Base-by-base conservation (phyloP, 371 early-diverging fungal species). In the Spraguea lophii region DNA sequence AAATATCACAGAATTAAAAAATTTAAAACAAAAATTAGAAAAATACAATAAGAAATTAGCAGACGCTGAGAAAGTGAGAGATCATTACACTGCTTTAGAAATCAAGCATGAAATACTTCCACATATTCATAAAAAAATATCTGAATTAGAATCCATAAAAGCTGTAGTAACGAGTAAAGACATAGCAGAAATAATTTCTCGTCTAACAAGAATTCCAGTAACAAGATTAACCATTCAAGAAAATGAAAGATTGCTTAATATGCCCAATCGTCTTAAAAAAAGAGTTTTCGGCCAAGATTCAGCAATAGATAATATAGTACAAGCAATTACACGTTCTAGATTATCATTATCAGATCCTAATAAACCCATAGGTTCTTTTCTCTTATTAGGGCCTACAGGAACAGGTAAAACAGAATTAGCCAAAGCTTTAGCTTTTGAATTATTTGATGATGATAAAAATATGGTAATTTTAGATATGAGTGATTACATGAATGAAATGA, bases 371-470 rank as follows among this genome's bases (percentile, higher is more conserved):
- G 89, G 84, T 1, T 79, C 81, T 12, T 86, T 88, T 61, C 70
- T 88, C 67, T 85, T 88, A 74, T 70, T 85, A 16, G 89, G 88
- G 26, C 85, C 85, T 16, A 85, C 84, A 12, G 89, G 89, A 59
- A 83, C 83, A 23, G 84, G 84, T 27, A 84, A 84, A 65, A 84
- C 82, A 0, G 88, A 88, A 50, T 73, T 91, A 22, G 80, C 82
- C 64, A 88, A 88, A 60, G 78, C 85, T 0, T 64, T 91, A 36
- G 81, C 85, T 3, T 72, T 77, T 59, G 82, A 83, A 65, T 55
- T 89, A 24, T 86, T 87, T 64, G 81, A 85, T 59, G 78, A 78
- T 26, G 82, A 84, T 50, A 73, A 76, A 26, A 78, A 79, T 0
- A 76, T 88, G 57, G 75, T 84, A 22, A 78, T 86, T 30, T 74